Evolutionary conservation across 2,329 filamentous ascomycete genomes (phyloP).

Genomic region (Calonectria pteridis): DNA sequence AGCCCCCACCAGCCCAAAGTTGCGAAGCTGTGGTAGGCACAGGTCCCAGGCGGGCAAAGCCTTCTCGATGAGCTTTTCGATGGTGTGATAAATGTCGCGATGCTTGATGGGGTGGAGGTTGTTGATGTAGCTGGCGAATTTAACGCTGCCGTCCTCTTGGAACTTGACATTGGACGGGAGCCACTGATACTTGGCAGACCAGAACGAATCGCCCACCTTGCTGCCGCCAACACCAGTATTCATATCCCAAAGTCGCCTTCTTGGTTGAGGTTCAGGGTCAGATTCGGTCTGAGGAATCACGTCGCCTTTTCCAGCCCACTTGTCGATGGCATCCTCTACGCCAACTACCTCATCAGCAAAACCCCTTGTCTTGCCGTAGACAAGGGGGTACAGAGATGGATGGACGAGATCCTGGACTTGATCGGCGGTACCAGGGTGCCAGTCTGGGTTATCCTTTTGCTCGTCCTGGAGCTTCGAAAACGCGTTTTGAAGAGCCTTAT

Average conservation of each 20-base stretch:
- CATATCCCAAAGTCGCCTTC: neutral
- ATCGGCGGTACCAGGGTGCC: constrained; percentile 23
- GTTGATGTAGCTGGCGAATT: constrained; percentile 61
- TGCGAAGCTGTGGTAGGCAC: constrained; percentile 57
- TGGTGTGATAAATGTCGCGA: constrained; percentile 46
- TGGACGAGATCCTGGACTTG: constrained; percentile 32
- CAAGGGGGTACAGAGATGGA: constrained; percentile 36
- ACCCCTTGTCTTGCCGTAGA: constrained; percentile 47
- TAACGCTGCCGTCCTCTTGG: constrained; percentile 48
- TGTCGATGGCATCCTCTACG: constrained; percentile 34
- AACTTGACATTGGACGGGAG: constrained; percentile 52
- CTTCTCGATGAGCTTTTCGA: constrained; percentile 52
- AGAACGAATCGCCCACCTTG: constrained; percentile 41
- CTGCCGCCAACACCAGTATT: neutral
- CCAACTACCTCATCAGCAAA: constrained; percentile 49
- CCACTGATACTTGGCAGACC: constrained; percentile 48
- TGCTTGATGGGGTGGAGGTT: constrained; percentile 55
- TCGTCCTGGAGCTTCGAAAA: constrained; percentile 36
- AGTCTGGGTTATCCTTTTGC: constrained; percentile 32
- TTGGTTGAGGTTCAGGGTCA: constrained; percentile 53
- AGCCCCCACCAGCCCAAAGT: constrained; percentile 40
- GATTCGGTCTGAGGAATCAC: constrained; percentile 56
- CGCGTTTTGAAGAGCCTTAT: constrained; percentile 16
- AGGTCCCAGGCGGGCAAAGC: constrained; percentile 61
- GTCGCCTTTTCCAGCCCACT: constrained; percentile 39